Evolutionary conservation across 768 basidiomycete species (phyloP).

Genomic region (Collybiopsis confluens): DNA sequence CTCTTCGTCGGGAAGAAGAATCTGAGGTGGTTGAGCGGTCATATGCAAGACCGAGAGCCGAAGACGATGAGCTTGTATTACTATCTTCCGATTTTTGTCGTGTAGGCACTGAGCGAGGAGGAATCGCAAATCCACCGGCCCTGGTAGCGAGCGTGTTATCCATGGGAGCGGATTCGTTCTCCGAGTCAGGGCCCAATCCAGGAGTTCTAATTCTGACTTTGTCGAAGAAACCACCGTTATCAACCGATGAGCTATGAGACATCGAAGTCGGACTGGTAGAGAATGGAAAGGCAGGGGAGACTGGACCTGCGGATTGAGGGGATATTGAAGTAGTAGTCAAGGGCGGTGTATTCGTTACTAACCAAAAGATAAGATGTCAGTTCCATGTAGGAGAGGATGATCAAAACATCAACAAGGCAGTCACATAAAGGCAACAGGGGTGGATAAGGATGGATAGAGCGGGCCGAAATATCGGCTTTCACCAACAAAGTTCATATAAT

Average conservation of each 20-base stretch:
- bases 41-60: neutral
- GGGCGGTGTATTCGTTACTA: slow-evolving; percentile 31
- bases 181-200: neutral
- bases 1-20: neutral
- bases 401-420: too few relatives aligned
- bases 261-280: slow-evolving; percentile 16
- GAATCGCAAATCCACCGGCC: neutral
- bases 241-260: slow-evolving; percentile 4
- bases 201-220: slow-evolving; percentile 40
- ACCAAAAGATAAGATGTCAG: slow-evolving; percentile 3
- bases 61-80: slow-evolving; percentile 3
- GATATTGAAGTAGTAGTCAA: slow-evolving; percentile 16
- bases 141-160: neutral
- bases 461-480: too few relatives aligned
- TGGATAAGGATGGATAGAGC: too few relatives aligned
- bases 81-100: slow-evolving; percentile 12
- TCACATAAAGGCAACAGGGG: too few relatives aligned
- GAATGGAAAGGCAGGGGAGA: slow-evolving; percentile 35
- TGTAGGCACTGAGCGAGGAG: neutral
- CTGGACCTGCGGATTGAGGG: slow-evolving; percentile 38
- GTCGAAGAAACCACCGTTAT: slow-evolving; percentile 45
- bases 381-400: too few relatives aligned
- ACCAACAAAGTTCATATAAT: neutral
- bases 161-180: neutral
- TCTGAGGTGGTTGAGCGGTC: neutral